Conservation (phyloP, 2,329 filamentous ascomycete species). For the Ceratocystis cacaofunesta region DNA sequence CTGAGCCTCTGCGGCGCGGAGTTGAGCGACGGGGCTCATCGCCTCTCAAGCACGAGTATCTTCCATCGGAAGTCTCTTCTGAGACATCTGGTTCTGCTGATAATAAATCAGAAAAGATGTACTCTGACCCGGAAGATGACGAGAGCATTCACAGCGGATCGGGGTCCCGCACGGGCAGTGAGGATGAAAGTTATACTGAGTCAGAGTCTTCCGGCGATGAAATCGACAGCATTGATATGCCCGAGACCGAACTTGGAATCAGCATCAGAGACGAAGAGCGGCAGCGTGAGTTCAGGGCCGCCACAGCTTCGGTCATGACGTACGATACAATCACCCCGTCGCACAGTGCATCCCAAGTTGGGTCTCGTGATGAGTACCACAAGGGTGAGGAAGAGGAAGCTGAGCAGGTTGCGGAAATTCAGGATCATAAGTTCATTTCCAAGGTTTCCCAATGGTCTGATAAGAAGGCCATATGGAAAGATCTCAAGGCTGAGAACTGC, state of each 20-base stretch:
- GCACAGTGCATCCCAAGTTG: slow-evolving; percentile 64
- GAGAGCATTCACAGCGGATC: slow-evolving; percentile 10
- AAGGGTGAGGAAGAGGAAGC: slow-evolving; percentile 5
- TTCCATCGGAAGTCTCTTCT: slow-evolving; percentile 59
- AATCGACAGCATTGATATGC: slow-evolving; percentile 43
- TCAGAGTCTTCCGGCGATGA: slow-evolving; percentile 37
- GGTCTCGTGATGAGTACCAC: slow-evolving; percentile 24
- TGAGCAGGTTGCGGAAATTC: slow-evolving; percentile 21
- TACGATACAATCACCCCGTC: slow-evolving; percentile 58
- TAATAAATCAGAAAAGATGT: slow-evolving; percentile 36
- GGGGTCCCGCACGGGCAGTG: slow-evolving; percentile 22
- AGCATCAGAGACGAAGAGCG: slow-evolving; percentile 34
- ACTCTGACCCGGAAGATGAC: slow-evolving; percentile 38
- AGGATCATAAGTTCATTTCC: slow-evolving; percentile 35
- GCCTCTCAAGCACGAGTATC: slow-evolving; percentile 91
- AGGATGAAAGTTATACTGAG: slow-evolving; percentile 5
- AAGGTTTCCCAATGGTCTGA: slow-evolving; percentile 49
- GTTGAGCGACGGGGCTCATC: slow-evolving; percentile 67
- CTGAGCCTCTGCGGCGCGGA: slow-evolving; percentile 21
- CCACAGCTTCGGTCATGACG: slow-evolving; percentile 31
- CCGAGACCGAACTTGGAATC: slow-evolving; percentile 42
- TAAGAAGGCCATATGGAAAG: slow-evolving; percentile 44
- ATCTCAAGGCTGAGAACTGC: slow-evolving; percentile 37
- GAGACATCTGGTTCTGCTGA: slow-evolving; percentile 42
- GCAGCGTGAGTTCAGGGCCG: slow-evolving; percentile 18